Conservation (phyloP, 1,139 yeast species). For the Pichia terricola region DNA sequence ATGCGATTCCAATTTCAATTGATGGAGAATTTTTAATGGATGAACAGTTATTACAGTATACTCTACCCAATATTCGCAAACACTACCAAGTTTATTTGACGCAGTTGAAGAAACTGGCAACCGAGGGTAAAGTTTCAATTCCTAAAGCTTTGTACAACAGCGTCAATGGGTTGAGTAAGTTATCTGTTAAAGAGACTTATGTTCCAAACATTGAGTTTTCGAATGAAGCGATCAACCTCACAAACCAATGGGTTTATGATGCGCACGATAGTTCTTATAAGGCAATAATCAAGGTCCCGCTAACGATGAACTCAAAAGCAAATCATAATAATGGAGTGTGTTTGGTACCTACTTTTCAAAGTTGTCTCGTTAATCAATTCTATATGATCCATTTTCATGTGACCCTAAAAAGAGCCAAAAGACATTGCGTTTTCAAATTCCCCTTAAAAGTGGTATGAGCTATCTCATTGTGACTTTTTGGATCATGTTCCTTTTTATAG, state of each 20-base stretch:
- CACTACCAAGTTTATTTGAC: slow-evolving; percentile 4
- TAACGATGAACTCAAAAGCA: slow-evolving; percentile 3
- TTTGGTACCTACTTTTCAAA: slow-evolving; percentile 8
- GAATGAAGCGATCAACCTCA: slow-evolving; percentile 3
- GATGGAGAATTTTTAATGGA: slow-evolving; percentile 14
- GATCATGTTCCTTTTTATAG: too few relatives aligned
- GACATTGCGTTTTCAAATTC: slow-evolving; percentile 5
- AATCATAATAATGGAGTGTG: slow-evolving; percentile 1
- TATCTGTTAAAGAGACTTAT: slow-evolving; percentile 4
- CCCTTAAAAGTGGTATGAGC: slow-evolving; percentile 4
- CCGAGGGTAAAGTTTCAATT: slow-evolving; percentile 4
- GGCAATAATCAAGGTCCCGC: slow-evolving; percentile 3
- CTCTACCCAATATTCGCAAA: slow-evolving; percentile 7
- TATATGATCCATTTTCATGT: slow-evolving; percentile 6
- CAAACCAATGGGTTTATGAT: slow-evolving; percentile 6
- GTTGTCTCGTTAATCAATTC: slow-evolving; percentile 5
- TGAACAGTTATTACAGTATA: slow-evolving; percentile 4
- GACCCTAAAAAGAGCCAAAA: slow-evolving; percentile 3
- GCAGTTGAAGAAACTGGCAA: slow-evolving; percentile 1
- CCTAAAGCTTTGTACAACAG: slow-evolving; percentile 3
- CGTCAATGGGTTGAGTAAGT: slow-evolving; percentile 6
- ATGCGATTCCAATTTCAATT: slow-evolving; percentile 14
- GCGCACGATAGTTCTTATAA: neutral
- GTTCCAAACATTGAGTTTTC: slow-evolving; percentile 6
- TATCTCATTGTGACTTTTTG: neutral